Evolutionary conservation across 2,329 filamentous ascomycete genomes (phyloP).

Genomic region (Rhexocercosporidium sp.): DNA sequence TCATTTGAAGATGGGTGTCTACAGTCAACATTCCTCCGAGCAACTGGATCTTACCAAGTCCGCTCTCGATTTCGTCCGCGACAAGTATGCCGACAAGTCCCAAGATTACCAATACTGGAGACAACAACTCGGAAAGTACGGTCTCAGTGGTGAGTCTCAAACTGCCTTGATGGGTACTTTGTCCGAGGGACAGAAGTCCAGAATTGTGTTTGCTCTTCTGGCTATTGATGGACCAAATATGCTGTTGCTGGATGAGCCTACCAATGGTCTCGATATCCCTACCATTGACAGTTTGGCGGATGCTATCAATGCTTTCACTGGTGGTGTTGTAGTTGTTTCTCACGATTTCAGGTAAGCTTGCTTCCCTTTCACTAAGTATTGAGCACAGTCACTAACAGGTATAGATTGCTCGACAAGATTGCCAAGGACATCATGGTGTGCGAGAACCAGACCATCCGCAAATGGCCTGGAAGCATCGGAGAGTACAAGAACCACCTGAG

Average conservation of each 20-base stretch:
- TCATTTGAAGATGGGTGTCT: conserved; percentile 96
- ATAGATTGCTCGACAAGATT: conserved; percentile 58
- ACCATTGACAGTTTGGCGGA: conserved; percentile 98
- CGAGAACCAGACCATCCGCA: conserved; percentile 92
- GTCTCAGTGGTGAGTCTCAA: conserved; percentile 90
- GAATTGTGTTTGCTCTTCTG: conserved; percentile 96
- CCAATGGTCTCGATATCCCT: conserved; percentile 98
- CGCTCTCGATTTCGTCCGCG: conserved; percentile 93
- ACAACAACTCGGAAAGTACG: conserved; percentile 94
- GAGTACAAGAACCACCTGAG: conserved; percentile 98
- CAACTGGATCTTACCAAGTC: conserved; percentile 99
- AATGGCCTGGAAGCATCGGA: conserved; percentile 88
- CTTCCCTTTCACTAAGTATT: too few relatives aligned
- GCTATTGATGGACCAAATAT: conserved; percentile 98
- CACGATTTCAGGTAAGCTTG: conserved; percentile 93
- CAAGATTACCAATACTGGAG: conserved; percentile 99
- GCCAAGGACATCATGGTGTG: conserved; percentile 99
- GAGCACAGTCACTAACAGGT: conserved; percentile 42
- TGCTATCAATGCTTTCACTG: conserved; percentile 91
- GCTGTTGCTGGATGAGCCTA: conserved; percentile 96
- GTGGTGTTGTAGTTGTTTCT: conserved; percentile 67
- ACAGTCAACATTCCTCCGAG: conserved; percentile 98
- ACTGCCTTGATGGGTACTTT: conserved; percentile 97
- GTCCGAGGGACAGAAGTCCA: conserved; percentile 95
- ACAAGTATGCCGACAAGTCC: conserved; percentile 86